These are phyloP conservation scores for Candida pseudoglaebosa DNA, from an alignment of 805 yeast species.

Conservation along the genomic window DNA sequence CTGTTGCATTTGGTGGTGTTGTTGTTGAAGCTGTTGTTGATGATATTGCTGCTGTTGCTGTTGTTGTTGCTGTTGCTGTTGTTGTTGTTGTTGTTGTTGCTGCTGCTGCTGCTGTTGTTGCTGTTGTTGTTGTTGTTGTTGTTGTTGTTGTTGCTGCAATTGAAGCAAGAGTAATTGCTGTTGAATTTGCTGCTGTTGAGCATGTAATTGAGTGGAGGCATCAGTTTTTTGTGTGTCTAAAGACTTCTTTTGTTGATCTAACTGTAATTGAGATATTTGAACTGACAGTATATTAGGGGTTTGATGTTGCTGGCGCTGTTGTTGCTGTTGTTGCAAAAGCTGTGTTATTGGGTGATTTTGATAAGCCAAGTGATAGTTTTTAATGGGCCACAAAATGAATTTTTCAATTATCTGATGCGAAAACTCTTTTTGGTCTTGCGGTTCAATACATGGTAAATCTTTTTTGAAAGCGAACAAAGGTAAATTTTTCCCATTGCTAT, in stretches of 20 bases:
- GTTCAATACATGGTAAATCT: conserved; percentile 25
- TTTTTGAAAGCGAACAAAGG: conserved; percentile 48
- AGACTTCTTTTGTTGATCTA: conserved; percentile 21
- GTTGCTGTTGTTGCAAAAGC: conserved; percentile 31
- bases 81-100: conserved; percentile 12
- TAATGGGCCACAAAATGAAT: conserved; percentile 37
- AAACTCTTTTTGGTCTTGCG: conserved; percentile 32
- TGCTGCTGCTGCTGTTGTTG: conserved; percentile 25
- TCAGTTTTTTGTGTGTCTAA: conserved; percentile 12
- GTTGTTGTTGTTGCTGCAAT: conserved; percentile 31
- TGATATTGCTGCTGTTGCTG: conserved; percentile 11
- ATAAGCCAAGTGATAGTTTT: conserved; percentile 43
- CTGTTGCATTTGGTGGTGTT: conserved; percentile 21
- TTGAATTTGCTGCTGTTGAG: conserved; percentile 15
- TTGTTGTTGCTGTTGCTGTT: conserved; percentile 23
- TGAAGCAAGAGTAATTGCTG: conserved; percentile 29
- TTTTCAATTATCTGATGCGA: conserved; percentile 41
- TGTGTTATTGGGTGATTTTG: conserved; percentile 40
- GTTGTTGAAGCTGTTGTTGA: conserved; percentile 16
- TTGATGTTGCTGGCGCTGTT: conserved; percentile 28
- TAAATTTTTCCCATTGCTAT: conserved; percentile 19
- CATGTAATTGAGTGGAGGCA: conserved; percentile 7
- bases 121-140: conserved; percentile 24
- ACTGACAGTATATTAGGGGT: conserved; percentile 14
- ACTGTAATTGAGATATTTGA: conserved; percentile 30